These are phyloP conservation scores for Boletus fagicola DNA, from an alignment of 768 basidiomycete genomes.

Conservation along the genomic window DNA sequence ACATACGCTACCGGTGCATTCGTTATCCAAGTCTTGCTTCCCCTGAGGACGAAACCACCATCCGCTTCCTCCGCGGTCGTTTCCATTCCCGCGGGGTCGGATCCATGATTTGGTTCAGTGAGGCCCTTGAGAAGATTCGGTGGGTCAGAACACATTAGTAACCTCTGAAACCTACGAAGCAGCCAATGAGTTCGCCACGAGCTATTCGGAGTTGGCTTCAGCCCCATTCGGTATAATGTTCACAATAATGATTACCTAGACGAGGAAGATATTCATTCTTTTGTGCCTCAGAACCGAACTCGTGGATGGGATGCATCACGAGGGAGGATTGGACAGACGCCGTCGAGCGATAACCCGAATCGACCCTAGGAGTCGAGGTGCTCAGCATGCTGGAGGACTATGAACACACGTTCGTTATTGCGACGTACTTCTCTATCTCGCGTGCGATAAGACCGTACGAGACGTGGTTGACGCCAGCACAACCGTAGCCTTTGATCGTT, in stretches of 20 bases:
- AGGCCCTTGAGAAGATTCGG: constrained; percentile 59
- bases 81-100: constrained; percentile 97
- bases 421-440: constrained; percentile 80
- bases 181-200: constrained; percentile 83
- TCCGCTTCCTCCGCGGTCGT: constrained; percentile 83
- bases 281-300: constrained; percentile 86
- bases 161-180: constrained; percentile 65
- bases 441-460: constrained; percentile 93
- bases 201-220: constrained; percentile 42
- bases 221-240: neutral
- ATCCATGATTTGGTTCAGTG: constrained; percentile 96
- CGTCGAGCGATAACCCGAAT: constrained; percentile 94
- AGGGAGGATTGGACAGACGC: constrained; percentile 95
- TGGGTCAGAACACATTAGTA: neutral
- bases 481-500: constrained; percentile 91
- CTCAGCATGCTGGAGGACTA: constrained; percentile 2
- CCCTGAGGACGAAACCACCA: constrained; percentile 82
- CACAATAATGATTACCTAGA: constrained; percentile 50
- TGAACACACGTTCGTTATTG: neutral
- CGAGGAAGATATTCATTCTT: constrained; percentile 88
- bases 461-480: constrained; percentile 87
- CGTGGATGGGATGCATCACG: constrained; percentile 92
- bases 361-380: constrained; percentile 54
- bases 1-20: constrained; percentile 88
- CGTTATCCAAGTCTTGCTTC: constrained; percentile 97